Evolutionary conservation across 306 rosid genomes (phyloP), one percentile per base, ranked within the genome.

Genomic region (Medicago arabica): DNA sequence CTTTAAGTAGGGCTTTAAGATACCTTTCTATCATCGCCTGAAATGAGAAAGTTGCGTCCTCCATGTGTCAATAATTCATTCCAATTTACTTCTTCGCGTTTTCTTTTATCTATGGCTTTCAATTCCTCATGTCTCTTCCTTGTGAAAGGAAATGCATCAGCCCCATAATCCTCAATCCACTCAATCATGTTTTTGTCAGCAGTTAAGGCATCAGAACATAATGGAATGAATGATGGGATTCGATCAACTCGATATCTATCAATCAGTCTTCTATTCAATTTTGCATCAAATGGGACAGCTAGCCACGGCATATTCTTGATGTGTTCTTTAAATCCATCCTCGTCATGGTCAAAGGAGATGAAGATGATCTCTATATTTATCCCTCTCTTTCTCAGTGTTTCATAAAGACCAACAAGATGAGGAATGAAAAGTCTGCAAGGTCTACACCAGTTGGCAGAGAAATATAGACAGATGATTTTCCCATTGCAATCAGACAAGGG

Each of bases 381-480:
- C 17, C 88, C 88, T 65, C 71, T 83, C 46, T 60, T 69, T 78
- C 71, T 78, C 73, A 95, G 80, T 19, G 81, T 59, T 57, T 86
- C 84, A 71, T 89, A 88, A 79, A 92, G 89, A 71, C 87, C 79
- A 68, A 87, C 72, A 59, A 92, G 87, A 70, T 67, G 86, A 67
- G 97, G 96, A 62, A 85, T 83, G 75, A 92, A 91, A 66, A 88
- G 85, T 82, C 83, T 89, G 86, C 99, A 90, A 75, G 97, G 92
- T 79, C 93, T 90, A 77, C 97, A 90, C 99, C 99, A 95, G 85
- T 87, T 87, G 79, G 99, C 99, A 16, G 93, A 81, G 92, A 90
- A 92, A 73, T 74, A 84, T 21, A 95, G 87, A 85, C 91, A 92
- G 78, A 86, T 82, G 44, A 76, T 86, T 86, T 92, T 89, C 80